A percentile compares a stretch with the other conserved stretches of the same genome.
phyloP scores from a whole-genome alignment of 257 asterid genomes.

The Agastache rugosa region DNA sequence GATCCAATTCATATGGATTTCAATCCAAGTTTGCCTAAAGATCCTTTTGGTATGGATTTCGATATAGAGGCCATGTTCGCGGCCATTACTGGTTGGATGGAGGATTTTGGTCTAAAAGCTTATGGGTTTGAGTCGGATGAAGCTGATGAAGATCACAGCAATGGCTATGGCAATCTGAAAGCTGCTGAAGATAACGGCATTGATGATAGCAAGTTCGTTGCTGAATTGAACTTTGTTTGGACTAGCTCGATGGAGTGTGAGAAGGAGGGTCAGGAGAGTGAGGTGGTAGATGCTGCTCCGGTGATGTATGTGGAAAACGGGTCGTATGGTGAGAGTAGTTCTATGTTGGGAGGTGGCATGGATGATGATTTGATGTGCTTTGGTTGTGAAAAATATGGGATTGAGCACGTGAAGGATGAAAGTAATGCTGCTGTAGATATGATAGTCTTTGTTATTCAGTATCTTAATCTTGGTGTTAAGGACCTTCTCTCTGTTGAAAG shows the following conservation, averaged over 20 bases:
- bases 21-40: conserved; percentile 53
- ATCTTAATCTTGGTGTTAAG: conserved; percentile 59
- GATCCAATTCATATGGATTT: conserved; percentile 57
- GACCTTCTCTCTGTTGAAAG: conserved; percentile 74
- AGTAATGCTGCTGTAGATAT: conserved; percentile 54
- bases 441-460: conserved; percentile 57
- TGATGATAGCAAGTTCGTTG: conserved; percentile 41
- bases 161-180: conserved; percentile 26
- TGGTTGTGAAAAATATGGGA: conserved; percentile 54
- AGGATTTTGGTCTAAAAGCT: conserved; percentile 51
- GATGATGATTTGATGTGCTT: conserved; percentile 44
- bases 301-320: conserved; percentile 36
- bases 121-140: conserved; percentile 48
- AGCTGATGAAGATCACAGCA: conserved; percentile 34
- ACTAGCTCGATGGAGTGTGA: conserved; percentile 41
- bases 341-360: conserved; percentile 26
- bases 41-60: conserved; percentile 65
- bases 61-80: conserved; percentile 45
- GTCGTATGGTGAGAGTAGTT: conserved; percentile 29
- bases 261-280: conserved; percentile 41
- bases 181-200: conserved; percentile 37
- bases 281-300: conserved; percentile 35
- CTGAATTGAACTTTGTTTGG: conserved; percentile 50
- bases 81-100: conserved; percentile 53
- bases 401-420: conserved; percentile 30